Conservation (phyloP, 306 rosid species). For the Rosa persica region DNA sequence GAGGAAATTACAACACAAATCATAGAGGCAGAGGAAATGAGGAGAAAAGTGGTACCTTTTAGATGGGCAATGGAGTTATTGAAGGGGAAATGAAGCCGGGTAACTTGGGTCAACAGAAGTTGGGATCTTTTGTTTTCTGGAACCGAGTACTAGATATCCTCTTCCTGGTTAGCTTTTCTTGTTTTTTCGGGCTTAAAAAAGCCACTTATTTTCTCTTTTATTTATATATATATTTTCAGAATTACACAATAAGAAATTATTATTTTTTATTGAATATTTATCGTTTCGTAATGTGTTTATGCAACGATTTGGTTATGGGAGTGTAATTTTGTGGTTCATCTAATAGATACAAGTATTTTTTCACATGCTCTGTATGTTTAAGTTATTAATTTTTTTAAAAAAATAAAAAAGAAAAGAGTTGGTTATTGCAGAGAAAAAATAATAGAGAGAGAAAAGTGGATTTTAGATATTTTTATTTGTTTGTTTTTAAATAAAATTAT, state of each 20-base stretch:
- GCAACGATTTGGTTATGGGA: not conserved
- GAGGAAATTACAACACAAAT: not conserved
- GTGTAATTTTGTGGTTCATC: no score
- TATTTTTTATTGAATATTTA: no score
- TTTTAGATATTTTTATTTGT: no score
- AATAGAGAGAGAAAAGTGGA: no score
- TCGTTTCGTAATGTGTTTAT: not conserved
- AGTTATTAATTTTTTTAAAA: no score
- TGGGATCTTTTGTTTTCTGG: constrained; percentile 11
- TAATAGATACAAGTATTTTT: no score
- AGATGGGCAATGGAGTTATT: not conserved
- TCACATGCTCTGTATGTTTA: no score
- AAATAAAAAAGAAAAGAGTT: no score
- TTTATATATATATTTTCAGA: not conserved
- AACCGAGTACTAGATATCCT: not conserved
- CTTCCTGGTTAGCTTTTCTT: not conserved
- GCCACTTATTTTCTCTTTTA: not conserved
- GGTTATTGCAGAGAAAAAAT: no score
- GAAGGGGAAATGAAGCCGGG: not conserved
- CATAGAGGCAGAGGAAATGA: not conserved
- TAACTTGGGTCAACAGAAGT: not conserved
- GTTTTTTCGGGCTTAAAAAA: not conserved
- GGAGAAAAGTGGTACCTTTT: not conserved
- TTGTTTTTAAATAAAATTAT: no score
- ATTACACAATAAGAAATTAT: no score